These are phyloP conservation scores for Agaricus blazei DNA, from an alignment of 768 basidiomycete genomes.

Conservation along the genomic window DNA sequence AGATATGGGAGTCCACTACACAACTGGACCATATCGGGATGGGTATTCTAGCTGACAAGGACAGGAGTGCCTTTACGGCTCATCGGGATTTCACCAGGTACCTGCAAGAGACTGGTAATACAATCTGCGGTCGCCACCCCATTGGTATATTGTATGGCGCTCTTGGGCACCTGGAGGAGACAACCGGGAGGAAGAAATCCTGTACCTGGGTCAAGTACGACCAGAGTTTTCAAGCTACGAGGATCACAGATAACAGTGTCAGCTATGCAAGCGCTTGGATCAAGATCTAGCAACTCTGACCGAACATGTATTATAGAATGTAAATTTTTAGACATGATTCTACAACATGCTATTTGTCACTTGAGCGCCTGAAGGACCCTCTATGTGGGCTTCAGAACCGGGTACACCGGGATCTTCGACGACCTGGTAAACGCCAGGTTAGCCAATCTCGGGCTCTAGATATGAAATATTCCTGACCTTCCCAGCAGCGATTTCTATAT, in stretches of 20 bases:
- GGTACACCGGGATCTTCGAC: constrained; percentile 64
- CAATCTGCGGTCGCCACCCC: constrained; percentile 95
- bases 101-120: constrained; percentile 76
- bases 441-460: not conserved
- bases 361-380: constrained; percentile 55
- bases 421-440: constrained; percentile 37
- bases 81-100: constrained; percentile 65
- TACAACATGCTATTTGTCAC: constrained; percentile 34
- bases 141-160: constrained; percentile 90
- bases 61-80: constrained; percentile 44
- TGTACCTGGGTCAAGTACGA: constrained; percentile 90
- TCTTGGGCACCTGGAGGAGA: constrained; percentile 50
- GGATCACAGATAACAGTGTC: constrained; percentile 78
- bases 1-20: constrained; percentile 81
- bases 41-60: constrained; percentile 55
- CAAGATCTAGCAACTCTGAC: constrained; percentile 35
- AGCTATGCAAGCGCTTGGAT: constrained; percentile 94
- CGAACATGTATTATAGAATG: constrained; percentile 1
- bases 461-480: constrained; percentile 25
- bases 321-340: not conserved
- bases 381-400: constrained; percentile 57
- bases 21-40: constrained; percentile 87
- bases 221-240: constrained; percentile 78
- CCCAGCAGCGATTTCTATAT: constrained; percentile 56
- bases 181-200: constrained; percentile 26